A percentile compares a stretch with the other conserved stretches of the same genome.
These are phyloP conservation scores for Beta macrorhiza DNA, from an alignment of 179 eudicot species.

Conservation along the genomic window DNA sequence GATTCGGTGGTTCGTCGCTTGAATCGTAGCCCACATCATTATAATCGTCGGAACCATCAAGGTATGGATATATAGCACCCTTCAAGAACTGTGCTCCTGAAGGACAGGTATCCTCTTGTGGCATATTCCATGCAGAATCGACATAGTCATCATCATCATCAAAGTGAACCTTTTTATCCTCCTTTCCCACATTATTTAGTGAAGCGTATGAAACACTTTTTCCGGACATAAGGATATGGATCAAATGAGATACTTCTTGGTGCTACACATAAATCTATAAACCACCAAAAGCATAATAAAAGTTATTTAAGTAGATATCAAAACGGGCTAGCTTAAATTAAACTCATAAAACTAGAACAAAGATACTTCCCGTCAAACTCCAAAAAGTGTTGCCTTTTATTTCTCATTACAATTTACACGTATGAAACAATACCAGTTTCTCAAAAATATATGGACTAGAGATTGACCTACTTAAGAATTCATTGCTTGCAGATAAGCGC, in stretches of 20 bases:
- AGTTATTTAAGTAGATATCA: background rate
- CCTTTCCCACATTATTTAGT: slow-evolving; percentile 48
- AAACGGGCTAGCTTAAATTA: background rate
- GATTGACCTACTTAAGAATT: background rate
- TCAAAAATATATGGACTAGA: background rate
- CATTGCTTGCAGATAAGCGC: background rate
- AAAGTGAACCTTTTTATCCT: slow-evolving; percentile 42
- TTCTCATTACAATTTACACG: background rate
- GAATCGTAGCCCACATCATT: slow-evolving; percentile 62
- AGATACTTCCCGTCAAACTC: background rate
- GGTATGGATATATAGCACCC: slow-evolving; percentile 42
- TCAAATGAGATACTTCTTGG: background rate
- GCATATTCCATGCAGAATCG: slow-evolving; percentile 53
- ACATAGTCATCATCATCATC: slow-evolving; percentile 49
- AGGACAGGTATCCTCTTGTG: slow-evolving; percentile 34
- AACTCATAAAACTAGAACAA: background rate
- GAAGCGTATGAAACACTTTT: slow-evolving; percentile 66
- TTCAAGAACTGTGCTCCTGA: slow-evolving; percentile 35
- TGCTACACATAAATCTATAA: slow-evolving; percentile 13
- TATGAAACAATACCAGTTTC: background rate
- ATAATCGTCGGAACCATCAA: slow-evolving; percentile 53
- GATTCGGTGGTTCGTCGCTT: slow-evolving; percentile 44
- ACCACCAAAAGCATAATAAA: background rate
- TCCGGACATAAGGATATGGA: slow-evolving; percentile 30
- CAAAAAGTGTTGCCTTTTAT: background rate